Evolutionary conservation across 768 basidiomycete species (phyloP).

Genomic region (Lactifluus volemus): DNA sequence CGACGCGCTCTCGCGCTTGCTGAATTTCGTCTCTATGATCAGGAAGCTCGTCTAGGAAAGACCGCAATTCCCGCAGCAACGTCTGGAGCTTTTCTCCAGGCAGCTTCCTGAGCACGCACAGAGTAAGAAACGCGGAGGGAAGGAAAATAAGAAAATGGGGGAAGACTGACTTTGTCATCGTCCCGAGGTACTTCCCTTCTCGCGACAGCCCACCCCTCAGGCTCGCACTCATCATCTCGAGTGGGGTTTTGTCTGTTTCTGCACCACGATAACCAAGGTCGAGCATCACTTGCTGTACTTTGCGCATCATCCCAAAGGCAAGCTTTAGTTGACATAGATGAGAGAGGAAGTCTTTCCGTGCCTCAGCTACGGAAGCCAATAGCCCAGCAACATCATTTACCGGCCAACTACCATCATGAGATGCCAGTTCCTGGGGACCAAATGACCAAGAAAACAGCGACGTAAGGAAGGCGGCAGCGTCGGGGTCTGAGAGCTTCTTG

Average conservation of each 20-base stretch:
- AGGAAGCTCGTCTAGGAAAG: constrained; percentile 29
- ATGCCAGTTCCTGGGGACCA: constrained; percentile 14
- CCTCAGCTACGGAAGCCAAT: constrained; percentile 29
- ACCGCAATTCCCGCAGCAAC: constrained; percentile 35
- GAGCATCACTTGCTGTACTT: constrained; percentile 37
- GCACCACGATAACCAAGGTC: constrained; percentile 31
- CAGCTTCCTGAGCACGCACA: constrained; percentile 34
- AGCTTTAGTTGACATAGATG: constrained; percentile 32
- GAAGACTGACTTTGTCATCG: constrained; percentile 39
- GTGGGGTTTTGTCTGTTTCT: constrained; percentile 22
- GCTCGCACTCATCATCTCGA: constrained; percentile 37
- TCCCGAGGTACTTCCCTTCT: constrained; percentile 38
- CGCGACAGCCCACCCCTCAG: constrained; percentile 37
- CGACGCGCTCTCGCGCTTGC: neutral
- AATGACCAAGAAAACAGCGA: constrained; percentile 15
- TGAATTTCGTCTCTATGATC: neutral
- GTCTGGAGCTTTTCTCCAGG: constrained; percentile 25
- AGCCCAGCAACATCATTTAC: constrained; percentile 26
- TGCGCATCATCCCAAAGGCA: constrained; percentile 39
- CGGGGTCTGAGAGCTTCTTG: constrained; percentile 16
- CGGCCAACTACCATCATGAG: constrained; percentile 21
- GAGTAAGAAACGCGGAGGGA: neutral
- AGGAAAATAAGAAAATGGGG: neutral
- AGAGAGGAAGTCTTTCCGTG: constrained; percentile 31
- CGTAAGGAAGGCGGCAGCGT: constrained; percentile 30